Conservation (phyloP, 768 basidiomycete genomes). For the Phylloporus arenicola region DNA sequence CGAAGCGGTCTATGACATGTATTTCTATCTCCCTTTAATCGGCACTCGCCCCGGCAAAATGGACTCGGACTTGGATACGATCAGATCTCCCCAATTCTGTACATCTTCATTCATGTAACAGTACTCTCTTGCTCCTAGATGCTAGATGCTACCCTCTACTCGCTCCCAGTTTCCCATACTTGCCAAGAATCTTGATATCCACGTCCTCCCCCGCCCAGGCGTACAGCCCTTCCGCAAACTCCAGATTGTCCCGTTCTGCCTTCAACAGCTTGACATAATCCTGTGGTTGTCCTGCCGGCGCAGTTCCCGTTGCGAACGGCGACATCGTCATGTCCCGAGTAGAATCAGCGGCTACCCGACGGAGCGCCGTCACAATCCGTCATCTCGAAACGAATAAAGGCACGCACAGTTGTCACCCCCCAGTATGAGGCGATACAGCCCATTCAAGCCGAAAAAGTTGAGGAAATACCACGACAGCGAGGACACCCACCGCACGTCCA, state of each 20-base stretch:
- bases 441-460: constrained; percentile 97
- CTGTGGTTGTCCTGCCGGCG: constrained; percentile 55
- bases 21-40: constrained; percentile 27
- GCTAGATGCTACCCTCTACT: constrained; percentile 18
- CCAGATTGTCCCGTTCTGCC: constrained; percentile 87
- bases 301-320: constrained; percentile 55
- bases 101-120: constrained; percentile 25
- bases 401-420: constrained; percentile 81
- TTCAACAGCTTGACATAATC: constrained; percentile 90
- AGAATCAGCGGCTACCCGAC: constrained; percentile 64
- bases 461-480: constrained; percentile 99
- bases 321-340: constrained; percentile 68
- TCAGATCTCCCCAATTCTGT: constrained; percentile 17
- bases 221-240: constrained; percentile 84
- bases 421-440: constrained; percentile 88
- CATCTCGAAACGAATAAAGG: constrained; percentile 1
- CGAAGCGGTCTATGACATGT: constrained; percentile 18
- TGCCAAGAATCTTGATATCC: constrained; percentile 70
- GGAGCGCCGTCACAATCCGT: constrained; percentile 13
- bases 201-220: constrained; percentile 78
- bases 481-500: constrained; percentile 99
- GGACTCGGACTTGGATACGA: constrained; percentile 18
- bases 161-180: constrained; percentile 60
- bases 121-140: constrained; percentile 11
- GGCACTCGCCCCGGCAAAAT: constrained; percentile 7